Conservation (phyloP, 768 basidiomycete species). For the Mrakia gelida region DNA sequence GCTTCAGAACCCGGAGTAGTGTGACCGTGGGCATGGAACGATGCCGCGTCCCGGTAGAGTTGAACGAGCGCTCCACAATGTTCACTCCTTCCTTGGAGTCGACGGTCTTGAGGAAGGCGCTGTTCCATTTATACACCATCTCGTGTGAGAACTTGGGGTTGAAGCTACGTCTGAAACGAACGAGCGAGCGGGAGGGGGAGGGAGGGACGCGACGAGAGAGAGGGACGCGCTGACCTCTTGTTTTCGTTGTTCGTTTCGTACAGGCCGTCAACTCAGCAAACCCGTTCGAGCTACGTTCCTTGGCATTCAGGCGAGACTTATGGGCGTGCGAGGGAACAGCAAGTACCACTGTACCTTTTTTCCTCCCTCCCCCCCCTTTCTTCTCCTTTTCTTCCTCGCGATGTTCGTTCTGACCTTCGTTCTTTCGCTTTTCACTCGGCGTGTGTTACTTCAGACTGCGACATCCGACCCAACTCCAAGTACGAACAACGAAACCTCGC, state of each 20-base stretch:
- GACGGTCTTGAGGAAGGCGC: neutral
- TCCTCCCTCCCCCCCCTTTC: neutral
- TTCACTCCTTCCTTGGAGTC: too few species aligned
- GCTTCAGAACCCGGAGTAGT: too few species aligned
- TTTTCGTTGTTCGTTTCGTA: slow-evolving; percentile 46
- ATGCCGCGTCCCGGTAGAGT: too few species aligned
- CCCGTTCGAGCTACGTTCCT: slow-evolving; percentile 90
- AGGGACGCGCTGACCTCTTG: neutral
- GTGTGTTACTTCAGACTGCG: neutral
- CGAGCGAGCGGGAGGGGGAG: neutral
- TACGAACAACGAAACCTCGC: slow-evolving; percentile 7
- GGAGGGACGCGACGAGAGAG: neutral
- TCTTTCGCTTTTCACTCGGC: neutral
- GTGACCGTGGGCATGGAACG: too few species aligned
- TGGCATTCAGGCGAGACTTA: slow-evolving; percentile 86
- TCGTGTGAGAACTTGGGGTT: slow-evolving; percentile 3
- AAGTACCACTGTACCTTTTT: slow-evolving; percentile 81
- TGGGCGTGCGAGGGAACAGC: slow-evolving; percentile 89
- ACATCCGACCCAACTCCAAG: neutral
- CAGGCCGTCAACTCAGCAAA: slow-evolving; percentile 96
- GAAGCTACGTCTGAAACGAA: neutral
- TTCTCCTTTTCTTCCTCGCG: too few species aligned
- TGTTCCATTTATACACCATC: slow-evolving; percentile 12
- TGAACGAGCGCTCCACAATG: too few species aligned
- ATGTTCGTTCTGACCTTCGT: too few species aligned